These are phyloP conservation scores for Oehlia diaphana DNA, from an alignment of 192 early-diverging fungal genomes.

Conservation along the genomic window DNA sequence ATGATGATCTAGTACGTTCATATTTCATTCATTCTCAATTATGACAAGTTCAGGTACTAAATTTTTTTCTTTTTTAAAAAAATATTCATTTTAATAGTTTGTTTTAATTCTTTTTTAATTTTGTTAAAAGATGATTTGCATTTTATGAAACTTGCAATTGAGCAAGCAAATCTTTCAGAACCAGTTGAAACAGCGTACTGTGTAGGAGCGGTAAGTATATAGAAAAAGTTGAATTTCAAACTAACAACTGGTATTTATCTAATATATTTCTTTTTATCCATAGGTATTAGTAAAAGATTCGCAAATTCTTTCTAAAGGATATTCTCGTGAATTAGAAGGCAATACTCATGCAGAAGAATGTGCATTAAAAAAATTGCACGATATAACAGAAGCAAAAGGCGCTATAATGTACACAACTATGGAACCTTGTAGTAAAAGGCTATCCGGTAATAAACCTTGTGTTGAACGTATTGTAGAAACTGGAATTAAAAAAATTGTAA, in stretches of 20 bases:
- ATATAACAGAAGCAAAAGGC: slow-evolving; percentile 34
- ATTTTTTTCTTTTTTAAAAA: no score
- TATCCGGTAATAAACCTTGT: slow-evolving; percentile 77
- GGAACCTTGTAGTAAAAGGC: slow-evolving; percentile 86
- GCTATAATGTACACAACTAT: slow-evolving; percentile 92
- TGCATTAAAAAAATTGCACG: slow-evolving; percentile 72
- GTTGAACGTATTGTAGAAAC: slow-evolving; percentile 72
- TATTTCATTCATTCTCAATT: no score
- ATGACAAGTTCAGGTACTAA: no score
- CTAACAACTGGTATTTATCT: not conserved
- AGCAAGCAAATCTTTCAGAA: slow-evolving; percentile 73
- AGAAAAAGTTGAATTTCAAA: not conserved
- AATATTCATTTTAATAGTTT: no score
- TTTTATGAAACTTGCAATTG: slow-evolving; percentile 83
- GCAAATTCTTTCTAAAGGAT: slow-evolving; percentile 77
- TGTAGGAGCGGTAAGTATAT: slow-evolving; percentile 77
- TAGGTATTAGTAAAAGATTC: slow-evolving; percentile 38
- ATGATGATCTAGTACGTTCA: no score
- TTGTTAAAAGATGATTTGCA: slow-evolving; percentile 50
- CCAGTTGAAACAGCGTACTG: slow-evolving; percentile 86
- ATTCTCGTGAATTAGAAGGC: slow-evolving; percentile 89
- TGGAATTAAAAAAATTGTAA: slow-evolving; percentile 69
- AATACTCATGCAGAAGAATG: slow-evolving; percentile 98
- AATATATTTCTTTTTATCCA: no score
- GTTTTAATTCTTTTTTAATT: no score